Base-by-base conservation (phyloP, 768 basidiomycete genomes). In the Russula dissimulans region DNA sequence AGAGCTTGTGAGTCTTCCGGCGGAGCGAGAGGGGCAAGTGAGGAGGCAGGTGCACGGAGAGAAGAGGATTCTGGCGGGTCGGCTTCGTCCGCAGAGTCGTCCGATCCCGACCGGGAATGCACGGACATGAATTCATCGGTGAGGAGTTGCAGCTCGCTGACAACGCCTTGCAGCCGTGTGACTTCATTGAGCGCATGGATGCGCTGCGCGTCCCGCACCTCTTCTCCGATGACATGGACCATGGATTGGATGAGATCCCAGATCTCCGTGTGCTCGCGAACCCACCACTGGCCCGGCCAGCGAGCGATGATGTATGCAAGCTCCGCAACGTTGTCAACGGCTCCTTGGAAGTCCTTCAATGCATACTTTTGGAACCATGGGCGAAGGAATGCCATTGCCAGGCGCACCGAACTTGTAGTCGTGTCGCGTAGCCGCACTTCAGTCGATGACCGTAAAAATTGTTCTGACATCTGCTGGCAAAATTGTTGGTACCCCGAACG, bases 241-340 rank as follows among this genome's bases (percentile, higher is more conserved):
- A 85, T 82, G 38, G 79, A 77, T 46, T 78, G 77, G 38, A 86
- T 77, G 45, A 87, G 75, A 52, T 79, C 75, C 69, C 76, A 78
- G 66, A 86, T 77, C 72, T 87, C 87, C 5, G 76, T 70, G 69
- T 84, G 84, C 64, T 86, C 82, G 54, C 77, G 78, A 31, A 78
- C 77, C 84, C 86, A 89, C 78, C 80, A 81, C 65, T 79, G 79
- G 22, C 81, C 81, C 26, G 85, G 84, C 87, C 87, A 89, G 48
- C 68, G 59, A 36, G 74, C 70, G 52, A 75, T 71, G 46, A 71
- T 67, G 55, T 68, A 70, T 29, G 72, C 70, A 38, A 74, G 69
- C 55, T 72, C 72, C 50, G 72, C 71, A 47, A 75, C 70, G n/a
- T 69, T 71, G 52, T 71, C 70, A 0, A 73, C 74, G 22, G 78